Evolutionary conservation across 2,329 filamentous ascomycete genomes (phyloP).

Genomic region (Cytospora piceae): DNA sequence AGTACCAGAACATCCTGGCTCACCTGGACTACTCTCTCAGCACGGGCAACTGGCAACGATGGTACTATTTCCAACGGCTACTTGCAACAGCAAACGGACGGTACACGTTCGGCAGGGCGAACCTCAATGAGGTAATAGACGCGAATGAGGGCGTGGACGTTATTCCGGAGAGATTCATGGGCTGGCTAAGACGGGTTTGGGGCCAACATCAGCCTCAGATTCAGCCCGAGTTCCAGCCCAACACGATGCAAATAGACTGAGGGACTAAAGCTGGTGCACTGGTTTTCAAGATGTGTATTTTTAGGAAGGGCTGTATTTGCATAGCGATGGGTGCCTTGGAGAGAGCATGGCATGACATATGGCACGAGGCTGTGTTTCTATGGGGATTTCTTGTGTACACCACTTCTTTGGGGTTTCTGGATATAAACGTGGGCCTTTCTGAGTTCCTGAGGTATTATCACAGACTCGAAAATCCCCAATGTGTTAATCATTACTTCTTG

Average conservation of each 20-base stretch:
- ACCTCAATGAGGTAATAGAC: constrained; percentile 58
- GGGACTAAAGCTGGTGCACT: not conserved
- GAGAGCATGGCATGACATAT: not conserved
- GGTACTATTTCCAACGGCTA: constrained; percentile 62
- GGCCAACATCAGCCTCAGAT: constrained; percentile 30
- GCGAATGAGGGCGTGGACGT: constrained; percentile 45
- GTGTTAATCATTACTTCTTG: not conserved
- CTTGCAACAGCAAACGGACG: constrained; percentile 70
- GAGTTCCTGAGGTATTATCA: no score
- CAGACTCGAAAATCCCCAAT: not conserved
- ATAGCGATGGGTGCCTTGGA: not conserved
- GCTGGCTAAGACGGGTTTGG: constrained; percentile 60
- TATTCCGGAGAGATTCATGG: constrained; percentile 53
- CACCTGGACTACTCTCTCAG: constrained; percentile 49
- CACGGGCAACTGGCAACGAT: constrained; percentile 52
- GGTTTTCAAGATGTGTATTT: not conserved
- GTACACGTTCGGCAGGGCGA: constrained; percentile 65
- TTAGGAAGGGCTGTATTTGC: not conserved
- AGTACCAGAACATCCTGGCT: constrained; percentile 46
- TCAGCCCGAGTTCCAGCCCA: constrained; percentile 12
- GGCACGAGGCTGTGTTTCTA: not conserved
- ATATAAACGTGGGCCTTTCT: not conserved
- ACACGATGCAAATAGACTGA: constrained; percentile 21
- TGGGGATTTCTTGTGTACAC: not conserved
- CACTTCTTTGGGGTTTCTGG: not conserved